Base-by-base conservation (phyloP, 192 early-diverging fungal species). In the Lunasporangiospora selenospora region DNA sequence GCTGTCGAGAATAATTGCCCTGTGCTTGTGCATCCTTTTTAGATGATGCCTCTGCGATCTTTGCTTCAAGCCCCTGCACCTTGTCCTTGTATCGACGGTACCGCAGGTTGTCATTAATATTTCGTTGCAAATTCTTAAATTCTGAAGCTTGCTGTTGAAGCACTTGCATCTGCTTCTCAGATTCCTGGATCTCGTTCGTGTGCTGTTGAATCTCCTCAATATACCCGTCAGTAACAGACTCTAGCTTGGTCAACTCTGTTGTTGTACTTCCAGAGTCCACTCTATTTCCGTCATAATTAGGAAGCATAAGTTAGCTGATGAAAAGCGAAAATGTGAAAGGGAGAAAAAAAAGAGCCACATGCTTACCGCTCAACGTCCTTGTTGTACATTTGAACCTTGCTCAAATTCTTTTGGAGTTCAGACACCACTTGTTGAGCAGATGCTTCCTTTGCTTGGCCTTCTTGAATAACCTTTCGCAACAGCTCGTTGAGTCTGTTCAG, bases 91-190 rank as follows among this genome's bases (percentile, higher is more conserved):
- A 65, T 7, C 65, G 45, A 42, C 77, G 57, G 33, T 78, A 80
- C 15, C 75, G 58, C 18, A 83, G 24, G 30, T 85, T 83, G 37
- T 82, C 83, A 1, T 76, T 49, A 23, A 85, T 48, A n/a, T 75
- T 73, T n/a, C 81, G 62, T 43, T 82, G 62, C 0, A 77, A 54
- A 13, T 59, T 61, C 50, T 65, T 64, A 33, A 61, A 63, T 19
- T 80, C 75, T 1, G 65, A 18, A n/a, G 64, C 19, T 45, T 73
- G 46, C 33, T 69, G 63, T 24, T 82, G 75, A n/a, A 79, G 29
- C 3, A 11, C 43, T 27, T 76, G 80, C 38, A 70, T 48, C 52
- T 77, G 36, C 16, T 52, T 61, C 16, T 77, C 67, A 11, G 54
- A 39, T n/a, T 61, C 58, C 1, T 79, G 53, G 29, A 59, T 34